Percentiles rank a stretch among this genome's conserved stretches.
These are phyloP conservation scores for Metarhizium album DNA, from an alignment of 2,329 filamentous ascomycete species.

Conservation along the genomic window DNA sequence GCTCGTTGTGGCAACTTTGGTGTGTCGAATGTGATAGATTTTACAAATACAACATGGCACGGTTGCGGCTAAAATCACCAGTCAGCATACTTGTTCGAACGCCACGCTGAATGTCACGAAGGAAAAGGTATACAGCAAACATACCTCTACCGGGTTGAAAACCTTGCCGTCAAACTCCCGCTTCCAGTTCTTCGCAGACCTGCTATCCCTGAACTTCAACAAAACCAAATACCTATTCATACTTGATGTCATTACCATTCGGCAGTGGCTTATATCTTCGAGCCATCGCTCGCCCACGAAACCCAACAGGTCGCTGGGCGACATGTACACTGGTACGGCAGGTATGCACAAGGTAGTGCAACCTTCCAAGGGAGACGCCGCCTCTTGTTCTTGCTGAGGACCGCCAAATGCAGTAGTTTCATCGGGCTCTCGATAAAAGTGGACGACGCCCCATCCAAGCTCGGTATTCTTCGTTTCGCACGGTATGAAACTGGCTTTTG, in stretches of 20 bases:
- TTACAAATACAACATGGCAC: conserved; percentile 91
- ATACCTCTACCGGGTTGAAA: conserved; percentile 83
- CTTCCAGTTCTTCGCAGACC: conserved; percentile 68
- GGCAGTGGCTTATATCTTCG: conserved; percentile 80
- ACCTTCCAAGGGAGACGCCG: conserved; percentile 36
- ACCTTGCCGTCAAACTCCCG: conserved; percentile 84
- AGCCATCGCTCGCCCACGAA: conserved; percentile 85
- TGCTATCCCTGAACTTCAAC: conserved; percentile 77
- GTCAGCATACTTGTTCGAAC: conserved; percentile 10
- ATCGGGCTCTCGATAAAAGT: conserved; percentile 79
- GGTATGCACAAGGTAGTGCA: conserved; percentile 88
- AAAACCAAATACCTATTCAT: conserved; percentile 91
- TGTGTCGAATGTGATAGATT: conserved; percentile 75
- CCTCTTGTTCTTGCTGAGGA: conserved; percentile 17
- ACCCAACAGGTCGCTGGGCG: conserved; percentile 78
- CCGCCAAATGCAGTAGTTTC: conserved; percentile 46
- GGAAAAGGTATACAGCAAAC: conserved; percentile 4
- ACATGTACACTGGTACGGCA: conserved; percentile 88
- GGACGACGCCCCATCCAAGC: conserved; percentile 84
- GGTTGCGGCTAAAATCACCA: conserved; percentile 60
- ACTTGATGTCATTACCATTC: conserved; percentile 82
- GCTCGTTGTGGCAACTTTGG: conserved; percentile 32
- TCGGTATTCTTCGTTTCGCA: conserved; percentile 64
- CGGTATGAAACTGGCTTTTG: conserved; percentile 70
- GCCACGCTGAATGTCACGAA: no score